Base-by-base conservation (phyloP, 2,329 filamentous ascomycete genomes). In the Fusarium sp. region DNA sequence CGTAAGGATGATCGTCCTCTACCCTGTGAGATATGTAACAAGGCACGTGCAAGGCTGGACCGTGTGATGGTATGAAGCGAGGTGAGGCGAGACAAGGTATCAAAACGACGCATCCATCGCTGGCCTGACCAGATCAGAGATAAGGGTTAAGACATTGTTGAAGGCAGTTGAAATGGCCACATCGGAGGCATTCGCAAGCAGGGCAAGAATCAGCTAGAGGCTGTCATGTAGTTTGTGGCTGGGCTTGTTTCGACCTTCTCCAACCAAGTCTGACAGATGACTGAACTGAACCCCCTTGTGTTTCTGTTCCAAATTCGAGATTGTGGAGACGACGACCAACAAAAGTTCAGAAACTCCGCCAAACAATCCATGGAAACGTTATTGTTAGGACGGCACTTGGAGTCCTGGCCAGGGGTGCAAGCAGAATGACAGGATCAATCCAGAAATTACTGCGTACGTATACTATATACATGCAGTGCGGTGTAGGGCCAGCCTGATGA, bases 1-100 rank as follows among this genome's bases (percentile, higher is more conserved):
- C 60, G 51, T 66, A 76, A 66, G 69, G 42, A 55, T 72, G 74
- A 78, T 78, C 70, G 66, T 73, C 74, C 53, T 67, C 70, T 77
- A 75, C 75, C 75, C 72, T 71, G 73, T 64, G 64, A 62, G 61
- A 64, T 75, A 75, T 66, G 54, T 63, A 68, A 63, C 74, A 74
- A 68, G 63, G 63, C 63, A 38, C 56, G 56, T 51, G 56, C 56
- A 58, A 58, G 62, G 60, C 62, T 58, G 50, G 58, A 38, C 66
- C 53, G 63, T 64, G 61, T 66, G 70, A 55, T 69, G 48, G 58
- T 64, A 60, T 63, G 53, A 70, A 70, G 59, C 54, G 56, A 71
- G 44, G 54, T 71, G 70, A 77, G 69, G 73, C 70, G 63, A 69
- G 69, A 67, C 69, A 55, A 38, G 36, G 61, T 59, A 62, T 65